Percentiles rank a stretch among this genome's conserved stretches.
Evolutionary conservation across 768 basidiomycete species (phyloP).

Genomic region (Leccinellum albellum): DNA sequence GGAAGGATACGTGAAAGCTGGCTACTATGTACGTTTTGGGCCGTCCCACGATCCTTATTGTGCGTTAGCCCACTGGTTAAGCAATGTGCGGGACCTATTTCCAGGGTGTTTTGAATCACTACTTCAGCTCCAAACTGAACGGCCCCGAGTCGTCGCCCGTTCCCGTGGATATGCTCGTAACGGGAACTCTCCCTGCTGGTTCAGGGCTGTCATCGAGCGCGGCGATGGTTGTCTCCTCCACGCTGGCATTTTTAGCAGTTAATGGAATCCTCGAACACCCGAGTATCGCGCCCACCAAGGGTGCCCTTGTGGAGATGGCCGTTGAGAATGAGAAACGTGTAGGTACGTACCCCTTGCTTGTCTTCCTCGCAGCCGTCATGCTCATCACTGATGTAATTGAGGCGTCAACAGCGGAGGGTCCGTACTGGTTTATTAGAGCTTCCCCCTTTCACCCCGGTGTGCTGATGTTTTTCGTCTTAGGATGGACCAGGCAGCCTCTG

Average conservation of each 20-base stretch:
- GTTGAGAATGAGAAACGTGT: constrained; percentile 85
- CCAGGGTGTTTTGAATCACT: constrained; percentile 65
- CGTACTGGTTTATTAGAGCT: constrained; percentile 14
- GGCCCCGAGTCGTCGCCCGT: constrained; percentile 36
- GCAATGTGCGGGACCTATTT: background rate
- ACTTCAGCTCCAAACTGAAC: constrained; percentile 38
- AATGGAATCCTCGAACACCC: constrained; percentile 55
- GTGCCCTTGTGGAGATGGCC: constrained; percentile 71
- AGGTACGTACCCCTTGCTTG: constrained; percentile 36
- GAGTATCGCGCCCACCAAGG: constrained; percentile 42
- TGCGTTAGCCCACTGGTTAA: background rate
- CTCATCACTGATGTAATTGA: constrained; percentile 13
- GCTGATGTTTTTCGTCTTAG: constrained; percentile 32
- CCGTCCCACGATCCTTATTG: background rate
- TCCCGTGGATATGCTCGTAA: constrained; percentile 71
- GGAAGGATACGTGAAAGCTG: constrained; percentile 88
- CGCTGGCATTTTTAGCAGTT: constrained; percentile 73
- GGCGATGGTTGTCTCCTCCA: constrained; percentile 87
- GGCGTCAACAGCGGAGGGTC: constrained; percentile 79
- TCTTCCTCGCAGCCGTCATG: background rate
- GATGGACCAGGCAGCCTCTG: constrained; percentile 90
- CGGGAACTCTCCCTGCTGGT: constrained; percentile 82
- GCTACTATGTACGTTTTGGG: constrained; percentile 60
- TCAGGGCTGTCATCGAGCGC: constrained; percentile 86
- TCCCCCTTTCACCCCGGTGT: background rate